Evolutionary conservation across 306 rosid species (phyloP).

Genomic region (Rosa chinensis): DNA sequence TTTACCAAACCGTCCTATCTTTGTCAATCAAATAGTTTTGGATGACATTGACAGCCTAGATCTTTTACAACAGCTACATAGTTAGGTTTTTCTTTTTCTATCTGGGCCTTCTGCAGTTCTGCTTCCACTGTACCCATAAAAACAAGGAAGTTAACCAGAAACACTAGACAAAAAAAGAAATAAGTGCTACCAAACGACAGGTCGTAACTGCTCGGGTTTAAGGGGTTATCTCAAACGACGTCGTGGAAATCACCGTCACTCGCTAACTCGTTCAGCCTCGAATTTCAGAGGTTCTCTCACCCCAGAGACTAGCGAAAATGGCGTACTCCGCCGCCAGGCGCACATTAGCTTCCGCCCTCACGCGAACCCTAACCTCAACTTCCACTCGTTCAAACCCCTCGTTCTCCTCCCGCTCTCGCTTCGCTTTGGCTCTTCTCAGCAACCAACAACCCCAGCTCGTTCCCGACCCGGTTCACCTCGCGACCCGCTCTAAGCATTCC

Average conservation of each 20-base stretch:
- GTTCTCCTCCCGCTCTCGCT: slow-evolving; percentile 42
- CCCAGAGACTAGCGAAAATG: slow-evolving; percentile 37
- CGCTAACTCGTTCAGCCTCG: not conserved
- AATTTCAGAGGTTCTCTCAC: not conserved
- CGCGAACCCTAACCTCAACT: slow-evolving; percentile 33
- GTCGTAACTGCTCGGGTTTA: not conserved
- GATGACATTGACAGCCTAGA: too few species aligned
- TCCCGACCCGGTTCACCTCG: slow-evolving; percentile 23
- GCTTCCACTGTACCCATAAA: too few species aligned
- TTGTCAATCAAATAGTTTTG: too few species aligned
- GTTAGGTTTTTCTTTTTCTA: too few species aligned
- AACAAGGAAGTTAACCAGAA: too few species aligned
- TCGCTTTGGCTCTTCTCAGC: slow-evolving; percentile 41
- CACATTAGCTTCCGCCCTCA: slow-evolving; percentile 40
- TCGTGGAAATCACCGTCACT: not conserved
- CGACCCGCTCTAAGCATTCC: slow-evolving; percentile 50
- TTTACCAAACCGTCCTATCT: too few species aligned
- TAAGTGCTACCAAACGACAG: not conserved
- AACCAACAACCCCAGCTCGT: slow-evolving; percentile 26
- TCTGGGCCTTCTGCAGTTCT: too few species aligned
- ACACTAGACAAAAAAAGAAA: too few species aligned
- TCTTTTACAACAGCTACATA: too few species aligned
- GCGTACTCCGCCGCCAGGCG: slow-evolving; percentile 66
- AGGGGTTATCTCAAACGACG: not conserved
- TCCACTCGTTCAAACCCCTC: slow-evolving; percentile 28